These are phyloP conservation scores for Saccharomycopsis sp. DNA, from an alignment of 805 yeast species.

Conservation along the genomic window DNA sequence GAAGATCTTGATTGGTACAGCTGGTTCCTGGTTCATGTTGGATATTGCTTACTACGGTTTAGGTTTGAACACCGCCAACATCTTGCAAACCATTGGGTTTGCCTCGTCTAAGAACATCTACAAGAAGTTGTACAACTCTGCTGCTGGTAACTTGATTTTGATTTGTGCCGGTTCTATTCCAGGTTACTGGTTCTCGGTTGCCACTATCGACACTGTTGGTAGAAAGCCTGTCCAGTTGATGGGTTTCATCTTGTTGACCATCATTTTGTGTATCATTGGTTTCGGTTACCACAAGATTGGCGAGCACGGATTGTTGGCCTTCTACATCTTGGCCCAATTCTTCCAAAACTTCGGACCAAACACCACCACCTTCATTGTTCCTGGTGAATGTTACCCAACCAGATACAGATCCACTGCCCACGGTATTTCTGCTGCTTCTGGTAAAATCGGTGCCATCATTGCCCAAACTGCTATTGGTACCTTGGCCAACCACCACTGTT, in stretches of 20 bases:
- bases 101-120: slow-evolving; percentile 69
- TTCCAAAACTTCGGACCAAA: slow-evolving; percentile 93
- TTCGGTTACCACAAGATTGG: slow-evolving; percentile 70
- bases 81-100: slow-evolving; percentile 77
- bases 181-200: slow-evolving; percentile 85
- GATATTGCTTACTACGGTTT: slow-evolving; percentile 91
- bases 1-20: slow-evolving; percentile 80
- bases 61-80: slow-evolving; percentile 73
- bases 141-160: slow-evolving; percentile 89
- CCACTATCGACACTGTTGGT: slow-evolving; percentile 74
- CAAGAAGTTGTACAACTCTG: slow-evolving; percentile 60
- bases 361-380: slow-evolving; percentile 83
- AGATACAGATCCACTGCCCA: slow-evolving; percentile 94
- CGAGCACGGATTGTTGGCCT: slow-evolving; percentile 62
- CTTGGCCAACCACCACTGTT: slow-evolving; percentile 71
- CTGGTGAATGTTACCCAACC: slow-evolving; percentile 91
- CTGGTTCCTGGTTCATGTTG: slow-evolving; percentile 85
- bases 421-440: slow-evolving; percentile 89
- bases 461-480: slow-evolving; percentile 88
- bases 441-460: slow-evolving; percentile 89
- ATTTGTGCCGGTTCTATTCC: slow-evolving; percentile 94
- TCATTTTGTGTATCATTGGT: slow-evolving; percentile 72
- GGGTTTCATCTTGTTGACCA: slow-evolving; percentile 70
- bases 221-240: slow-evolving; percentile 76
- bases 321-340: slow-evolving; percentile 77